A percentile compares a stretch with the other conserved stretches of the same genome.
Evolutionary conservation across 1,284 basidiomycete genomes (phyloP).

Genomic region (Xerocomus minutiporus): DNA sequence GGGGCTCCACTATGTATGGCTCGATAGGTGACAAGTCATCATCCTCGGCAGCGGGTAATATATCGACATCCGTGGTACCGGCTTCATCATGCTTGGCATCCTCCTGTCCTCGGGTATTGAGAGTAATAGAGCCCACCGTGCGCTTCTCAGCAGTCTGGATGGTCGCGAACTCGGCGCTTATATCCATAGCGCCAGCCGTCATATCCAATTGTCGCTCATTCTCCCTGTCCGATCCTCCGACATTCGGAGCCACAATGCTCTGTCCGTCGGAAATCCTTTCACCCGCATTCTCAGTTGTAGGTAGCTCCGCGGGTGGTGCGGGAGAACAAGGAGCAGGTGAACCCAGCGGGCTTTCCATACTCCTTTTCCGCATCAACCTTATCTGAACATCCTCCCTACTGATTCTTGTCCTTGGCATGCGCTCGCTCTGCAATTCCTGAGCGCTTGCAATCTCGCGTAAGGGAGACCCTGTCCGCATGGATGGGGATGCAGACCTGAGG

Average conservation of each 20-base stretch:
- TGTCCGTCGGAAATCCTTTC: neutral
- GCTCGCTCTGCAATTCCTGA: conserved; percentile 26
- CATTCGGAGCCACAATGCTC: neutral
- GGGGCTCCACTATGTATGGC: neutral
- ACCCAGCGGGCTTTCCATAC: conserved; percentile 37
- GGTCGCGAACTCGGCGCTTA: conserved; percentile 42
- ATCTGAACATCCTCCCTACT: conserved; percentile 51
- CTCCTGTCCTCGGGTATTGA: neutral
- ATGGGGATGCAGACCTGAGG: conserved; percentile 2
- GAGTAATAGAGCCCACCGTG: conserved; percentile 23
- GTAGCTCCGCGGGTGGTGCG: neutral
- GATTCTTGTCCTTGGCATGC: conserved; percentile 38
- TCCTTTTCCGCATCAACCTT: conserved; percentile 43
- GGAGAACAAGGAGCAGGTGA: conserved; percentile 17
- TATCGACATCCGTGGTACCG: neutral
- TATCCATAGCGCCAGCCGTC: conserved; percentile 30
- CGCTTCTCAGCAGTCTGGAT: conserved; percentile 44
- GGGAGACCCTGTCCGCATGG: conserved; percentile 25
- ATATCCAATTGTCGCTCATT: conserved; percentile 9
- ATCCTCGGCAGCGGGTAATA: neutral
- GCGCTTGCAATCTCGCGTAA: conserved; percentile 22
- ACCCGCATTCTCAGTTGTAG: conserved; percentile 1
- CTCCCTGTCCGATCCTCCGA: conserved; percentile 3
- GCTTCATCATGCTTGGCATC: neutral
- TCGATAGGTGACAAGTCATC: neutral